phyloP scores from a whole-genome alignment of 345 rosid species.

The Psidium guajava region DNA sequence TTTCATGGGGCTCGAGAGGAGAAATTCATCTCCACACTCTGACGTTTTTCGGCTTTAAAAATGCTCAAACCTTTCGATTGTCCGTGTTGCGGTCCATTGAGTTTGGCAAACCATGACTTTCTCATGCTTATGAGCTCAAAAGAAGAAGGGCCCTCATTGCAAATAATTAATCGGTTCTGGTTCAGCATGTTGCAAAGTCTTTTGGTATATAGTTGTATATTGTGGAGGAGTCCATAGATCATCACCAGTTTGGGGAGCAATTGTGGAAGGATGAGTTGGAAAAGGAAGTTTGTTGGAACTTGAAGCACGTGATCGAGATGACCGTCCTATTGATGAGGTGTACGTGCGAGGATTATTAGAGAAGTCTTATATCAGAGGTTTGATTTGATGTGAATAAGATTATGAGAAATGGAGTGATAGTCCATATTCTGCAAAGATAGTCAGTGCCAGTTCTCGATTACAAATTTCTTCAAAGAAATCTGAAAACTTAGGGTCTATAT shows the following conservation, averaged over 20 bases:
- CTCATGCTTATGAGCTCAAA: not conserved
- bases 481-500: no score
- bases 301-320: not conserved
- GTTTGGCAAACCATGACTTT: not conserved
- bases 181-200: not conserved
- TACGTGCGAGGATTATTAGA: no score
- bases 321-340: no score
- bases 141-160: not conserved
- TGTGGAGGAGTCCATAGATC: not conserved
- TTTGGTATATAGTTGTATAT: not conserved
- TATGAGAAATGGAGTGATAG: no score
- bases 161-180: not conserved
- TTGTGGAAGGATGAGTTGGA: not conserved
- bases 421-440: no score
- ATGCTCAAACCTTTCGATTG: not conserved
- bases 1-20: not conserved
- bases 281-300: not conserved
- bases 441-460: no score
- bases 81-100: not conserved
- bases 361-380: not conserved
- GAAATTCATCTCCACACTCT: not conserved
- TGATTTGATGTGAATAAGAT: not conserved
- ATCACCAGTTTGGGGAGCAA: not conserved
- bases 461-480: no score
- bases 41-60: not conserved